phyloP scores from a whole-genome alignment of 495 filamentous ascomycete species.

The Aeminium ludgeri region DNA sequence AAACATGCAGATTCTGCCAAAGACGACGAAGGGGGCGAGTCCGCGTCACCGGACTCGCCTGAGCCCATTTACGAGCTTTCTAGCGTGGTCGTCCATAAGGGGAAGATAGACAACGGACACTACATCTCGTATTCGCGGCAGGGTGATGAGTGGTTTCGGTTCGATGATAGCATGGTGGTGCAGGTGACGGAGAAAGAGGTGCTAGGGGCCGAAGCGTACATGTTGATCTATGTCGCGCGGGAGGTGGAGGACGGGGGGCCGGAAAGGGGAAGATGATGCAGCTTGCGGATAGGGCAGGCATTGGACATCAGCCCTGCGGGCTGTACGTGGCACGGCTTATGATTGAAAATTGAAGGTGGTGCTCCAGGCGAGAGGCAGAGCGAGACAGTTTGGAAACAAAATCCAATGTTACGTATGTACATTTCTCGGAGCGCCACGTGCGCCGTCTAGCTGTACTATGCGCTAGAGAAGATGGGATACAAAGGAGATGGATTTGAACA shows the following conservation, averaged over 20 bases:
- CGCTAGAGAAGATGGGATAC: neutral
- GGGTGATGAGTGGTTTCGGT: conserved; percentile 75
- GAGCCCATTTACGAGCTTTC: conserved; percentile 54
- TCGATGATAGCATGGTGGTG: conserved; percentile 83
- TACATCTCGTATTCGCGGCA: conserved; percentile 75
- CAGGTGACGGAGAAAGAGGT: conserved; percentile 62
- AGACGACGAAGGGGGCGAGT: neutral
- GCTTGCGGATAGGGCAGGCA: too few relatives aligned
- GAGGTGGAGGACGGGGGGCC: neutral
- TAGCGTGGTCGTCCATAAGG: conserved; percentile 72
- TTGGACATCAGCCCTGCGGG: too few relatives aligned
- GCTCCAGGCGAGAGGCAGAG: too few relatives aligned
- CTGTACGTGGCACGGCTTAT: too few relatives aligned
- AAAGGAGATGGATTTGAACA: too few relatives aligned
- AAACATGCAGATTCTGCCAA: neutral
- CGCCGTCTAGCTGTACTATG: neutral
- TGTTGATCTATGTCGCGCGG: conserved; percentile 52
- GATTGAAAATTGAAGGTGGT: too few relatives aligned
- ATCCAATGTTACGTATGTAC: too few relatives aligned
- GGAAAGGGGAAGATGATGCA: too few relatives aligned
- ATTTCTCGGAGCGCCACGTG: too few relatives aligned
- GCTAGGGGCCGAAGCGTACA: conserved; percentile 62
- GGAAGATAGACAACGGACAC: conserved; percentile 76
- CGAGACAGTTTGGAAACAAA: too few relatives aligned
- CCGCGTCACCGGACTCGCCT: conserved; percentile 28